Evolutionary conservation across 768 basidiomycete genomes (phyloP).

Genomic region (Ramaria sp.): DNA sequence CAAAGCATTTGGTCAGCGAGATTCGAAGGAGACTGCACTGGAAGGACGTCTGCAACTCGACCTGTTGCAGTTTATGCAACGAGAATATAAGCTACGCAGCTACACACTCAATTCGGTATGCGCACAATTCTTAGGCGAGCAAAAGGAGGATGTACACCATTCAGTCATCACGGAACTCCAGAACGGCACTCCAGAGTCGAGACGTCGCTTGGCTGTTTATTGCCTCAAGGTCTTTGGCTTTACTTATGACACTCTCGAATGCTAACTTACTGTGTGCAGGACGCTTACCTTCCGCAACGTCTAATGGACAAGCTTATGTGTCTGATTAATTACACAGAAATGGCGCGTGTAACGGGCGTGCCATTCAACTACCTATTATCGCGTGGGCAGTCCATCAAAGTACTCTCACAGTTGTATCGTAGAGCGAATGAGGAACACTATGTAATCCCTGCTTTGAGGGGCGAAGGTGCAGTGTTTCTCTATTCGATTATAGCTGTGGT

Average conservation of each 20-base stretch:
- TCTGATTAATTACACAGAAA: constrained; percentile 96
- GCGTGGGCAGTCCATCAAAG: constrained; percentile 97
- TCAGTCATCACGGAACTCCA: constrained; percentile 97
- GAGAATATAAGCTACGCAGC: constrained; percentile 93
- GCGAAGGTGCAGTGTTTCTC: constrained; percentile 49
- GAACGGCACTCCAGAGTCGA: constrained; percentile 89
- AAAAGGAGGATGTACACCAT: constrained; percentile 98
- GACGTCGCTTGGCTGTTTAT: constrained; percentile 90
- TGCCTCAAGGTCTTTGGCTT: constrained; percentile 70
- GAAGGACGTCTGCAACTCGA: constrained; percentile 94
- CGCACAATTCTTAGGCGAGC: constrained; percentile 94
- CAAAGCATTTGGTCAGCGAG: constrained; percentile 93
- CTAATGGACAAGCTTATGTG: constrained; percentile 98
- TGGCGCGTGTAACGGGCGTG: constrained; percentile 99
- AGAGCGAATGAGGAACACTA: constrained; percentile 90
- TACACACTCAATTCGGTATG: constrained; percentile 98
- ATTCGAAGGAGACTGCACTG: constrained; percentile 86
- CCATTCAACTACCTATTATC: constrained; percentile 94
- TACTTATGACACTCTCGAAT: not conserved
- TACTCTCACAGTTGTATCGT: constrained; percentile 89
- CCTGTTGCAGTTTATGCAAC: constrained; percentile 94
- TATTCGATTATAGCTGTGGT: not conserved
- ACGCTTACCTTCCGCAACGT: constrained; percentile 95
- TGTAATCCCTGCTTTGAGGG: constrained; percentile 74
- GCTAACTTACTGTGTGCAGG: constrained; percentile 41